phyloP scores from a whole-genome alignment of 805 yeast species.

The Yarrowia porcina region DNA sequence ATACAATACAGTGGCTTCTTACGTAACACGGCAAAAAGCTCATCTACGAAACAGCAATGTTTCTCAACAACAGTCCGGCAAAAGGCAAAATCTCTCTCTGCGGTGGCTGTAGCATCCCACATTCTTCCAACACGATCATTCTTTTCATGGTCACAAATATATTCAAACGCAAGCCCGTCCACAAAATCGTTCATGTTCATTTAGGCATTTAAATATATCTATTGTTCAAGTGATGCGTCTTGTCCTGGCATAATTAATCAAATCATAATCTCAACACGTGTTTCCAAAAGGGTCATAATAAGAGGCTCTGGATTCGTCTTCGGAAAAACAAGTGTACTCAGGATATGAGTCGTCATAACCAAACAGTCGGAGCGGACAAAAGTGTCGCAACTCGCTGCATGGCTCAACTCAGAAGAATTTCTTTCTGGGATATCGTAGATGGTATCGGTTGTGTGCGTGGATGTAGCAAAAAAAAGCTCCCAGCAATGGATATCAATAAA shows the following conservation, averaged over 20 bases:
- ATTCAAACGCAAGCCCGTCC: slow-evolving; percentile 25
- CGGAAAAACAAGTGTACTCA: slow-evolving; percentile 24
- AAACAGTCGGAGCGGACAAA: background rate
- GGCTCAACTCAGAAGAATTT: slow-evolving; percentile 25
- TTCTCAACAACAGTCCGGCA: background rate
- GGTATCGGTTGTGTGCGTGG: slow-evolving; percentile 18
- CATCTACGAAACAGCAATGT: slow-evolving; percentile 8
- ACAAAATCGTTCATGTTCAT: slow-evolving; percentile 22
- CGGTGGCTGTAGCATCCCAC: slow-evolving; percentile 6
- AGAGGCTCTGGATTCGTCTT: slow-evolving; percentile 21
- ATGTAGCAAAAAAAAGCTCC: slow-evolving; percentile 5
- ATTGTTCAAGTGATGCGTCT: slow-evolving; percentile 14
- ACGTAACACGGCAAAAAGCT: background rate
- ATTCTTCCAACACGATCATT: slow-evolving; percentile 25
- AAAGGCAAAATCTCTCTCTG: background rate
- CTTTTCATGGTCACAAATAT: slow-evolving; percentile 16
- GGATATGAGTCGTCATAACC: slow-evolving; percentile 24
- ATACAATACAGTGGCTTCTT: background rate
- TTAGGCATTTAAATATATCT: slow-evolving; percentile 23
- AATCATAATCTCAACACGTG: slow-evolving; percentile 10
- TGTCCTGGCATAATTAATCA: slow-evolving; percentile 10
- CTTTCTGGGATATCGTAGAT: slow-evolving; percentile 23
- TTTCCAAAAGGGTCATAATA: slow-evolving; percentile 23
- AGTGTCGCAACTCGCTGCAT: background rate
- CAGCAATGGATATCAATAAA: slow-evolving; percentile 16